phyloP scores from a whole-genome alignment of 345 rosid genomes.

The Draba incana region DNA sequence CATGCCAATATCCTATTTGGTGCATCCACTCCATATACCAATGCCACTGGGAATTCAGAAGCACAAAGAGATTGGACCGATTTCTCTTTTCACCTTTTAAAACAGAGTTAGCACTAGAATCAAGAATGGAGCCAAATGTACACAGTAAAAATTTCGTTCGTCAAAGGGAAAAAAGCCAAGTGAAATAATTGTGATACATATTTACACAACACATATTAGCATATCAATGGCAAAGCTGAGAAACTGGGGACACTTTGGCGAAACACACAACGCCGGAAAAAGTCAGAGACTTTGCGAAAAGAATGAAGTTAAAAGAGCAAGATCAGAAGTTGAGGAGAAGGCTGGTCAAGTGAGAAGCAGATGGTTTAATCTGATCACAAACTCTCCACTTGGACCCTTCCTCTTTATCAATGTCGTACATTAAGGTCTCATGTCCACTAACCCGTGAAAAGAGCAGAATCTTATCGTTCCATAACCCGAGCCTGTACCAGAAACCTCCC shows the following conservation, averaged over 20 bases:
- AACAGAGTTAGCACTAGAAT: not conserved
- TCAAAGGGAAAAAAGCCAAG: not conserved
- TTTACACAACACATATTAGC: slow-evolving; percentile 5
- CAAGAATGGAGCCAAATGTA: slow-evolving; percentile 1
- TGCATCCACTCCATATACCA: not conserved
- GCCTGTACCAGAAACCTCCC: slow-evolving; percentile 63
- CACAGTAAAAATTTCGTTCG: too few relatives aligned
- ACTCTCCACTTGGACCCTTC: slow-evolving; percentile 76
- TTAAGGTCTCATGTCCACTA: slow-evolving; percentile 51
- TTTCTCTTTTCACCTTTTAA: not conserved
- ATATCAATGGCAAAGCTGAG: slow-evolving; percentile 6
- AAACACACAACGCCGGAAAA: slow-evolving; percentile 6
- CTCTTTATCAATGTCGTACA: slow-evolving; percentile 71
- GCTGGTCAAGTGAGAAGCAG: slow-evolving; percentile 60
- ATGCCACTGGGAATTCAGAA: not conserved
- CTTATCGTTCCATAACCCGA: slow-evolving; percentile 68
- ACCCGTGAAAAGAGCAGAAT: slow-evolving; percentile 73
- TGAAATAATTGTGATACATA: not conserved
- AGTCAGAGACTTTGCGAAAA: slow-evolving; percentile 2
- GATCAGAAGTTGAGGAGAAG: slow-evolving; percentile 35
- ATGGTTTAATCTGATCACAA: slow-evolving; percentile 62
- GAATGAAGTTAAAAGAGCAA: slow-evolving; percentile 14
- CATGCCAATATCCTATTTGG: not conserved
- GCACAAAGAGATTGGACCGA: not conserved
- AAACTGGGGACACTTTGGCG: slow-evolving; percentile 6